Evolutionary conservation across 1,284 basidiomycete genomes (phyloP), one percentile per base, ranked within the genome.

Genomic region (Volvariella surrecta): DNA sequence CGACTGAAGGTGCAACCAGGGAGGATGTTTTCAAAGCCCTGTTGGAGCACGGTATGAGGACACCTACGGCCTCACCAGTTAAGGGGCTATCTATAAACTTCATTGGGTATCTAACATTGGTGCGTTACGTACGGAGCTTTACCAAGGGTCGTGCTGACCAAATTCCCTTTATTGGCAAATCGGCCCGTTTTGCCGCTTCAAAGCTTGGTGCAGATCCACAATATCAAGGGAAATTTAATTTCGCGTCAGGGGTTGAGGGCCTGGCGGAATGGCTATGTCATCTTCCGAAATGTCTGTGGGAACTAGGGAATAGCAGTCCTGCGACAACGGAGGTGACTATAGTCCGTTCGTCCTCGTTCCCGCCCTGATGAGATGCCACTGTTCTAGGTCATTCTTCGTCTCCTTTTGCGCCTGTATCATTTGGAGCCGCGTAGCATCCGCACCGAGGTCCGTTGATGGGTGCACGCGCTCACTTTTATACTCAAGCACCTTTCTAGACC

Each of bases 261-360:
- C 60, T 83, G 22, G 66, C 75, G 44, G 73, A 78, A 20, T 87
- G 87, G 85, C 46, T 84, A 15, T 53, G 69, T 9, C 74, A 81
- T 48, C 68, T 93, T 31, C 89, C 90, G 0, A 82, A 79, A 57
- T 73, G 73, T 6, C 66, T 95, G 1, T 95, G 92, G 91, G 90
- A 95, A 60, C 61, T 88, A 4, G 83, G 82, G 1, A 62, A 63
- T 11, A 74, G 63, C 40, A 76, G 87, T 53, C 55, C 74, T 7
- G 51, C 58, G 2, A 63, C 71, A 3, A 78, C 79, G 0, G 77
- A 83, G 68, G 80, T 82, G 44, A 50, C 71, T 44, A 37, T 19
- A 9, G 28, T 22, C 32, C 4, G 39, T 9, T 41, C 4, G 28
- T 11, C 32, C 30, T 32, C 15, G 20, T n/a, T 20, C 37, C 8